Evolutionary conservation across 768 basidiomycete species (phyloP), one percentile per base, ranked within the genome.

Genomic region (Pleurotus eryngii): DNA sequence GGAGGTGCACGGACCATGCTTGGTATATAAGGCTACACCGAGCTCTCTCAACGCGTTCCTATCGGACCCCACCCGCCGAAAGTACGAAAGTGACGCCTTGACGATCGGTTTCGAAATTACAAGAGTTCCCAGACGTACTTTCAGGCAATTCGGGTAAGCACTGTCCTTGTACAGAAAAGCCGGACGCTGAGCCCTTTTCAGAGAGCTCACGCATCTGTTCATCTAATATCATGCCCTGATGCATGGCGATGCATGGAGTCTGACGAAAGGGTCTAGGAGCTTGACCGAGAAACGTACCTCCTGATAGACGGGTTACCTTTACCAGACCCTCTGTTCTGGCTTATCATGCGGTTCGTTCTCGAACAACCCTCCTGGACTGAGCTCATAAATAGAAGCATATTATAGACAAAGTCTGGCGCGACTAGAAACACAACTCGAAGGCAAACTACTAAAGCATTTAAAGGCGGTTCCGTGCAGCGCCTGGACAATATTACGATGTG

Each of bases 151-250:
- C 57, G 67, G 66, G 72, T 68, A 27, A 7, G 60, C 18, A 45
- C 11, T 26, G 7, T 24, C 48, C 26, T 22, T 26, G 1, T 37
- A 26, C 5, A 1, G 24, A 5, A 26, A 26, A 26, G 5, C 11
- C 2, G 9, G 39, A 42, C 11, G 18, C 18, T 26, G 5, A 35
- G n/a, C 18, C 12, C n/a, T 22, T 6, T 49, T 3, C 30, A 75
- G 72, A 72, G 73, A 4, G 55, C 70, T 15, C 74, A 75, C 42
- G 50, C 58, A 7, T 63, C 59, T 20, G 63, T 72, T 12, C 74
- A 74, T 57, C 40, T 65, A 9, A 74, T 35, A 14, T 12, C 15
- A 27, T 39, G 8, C 18, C 4, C 12, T 17, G 3, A 12, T 54
- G 4, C 22, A 27, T 50, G 20, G 20, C 20, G 3, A 5, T 37